phyloP scores from a whole-genome alignment of 176 grass and related monocot species.

The Poa annua region DNA sequence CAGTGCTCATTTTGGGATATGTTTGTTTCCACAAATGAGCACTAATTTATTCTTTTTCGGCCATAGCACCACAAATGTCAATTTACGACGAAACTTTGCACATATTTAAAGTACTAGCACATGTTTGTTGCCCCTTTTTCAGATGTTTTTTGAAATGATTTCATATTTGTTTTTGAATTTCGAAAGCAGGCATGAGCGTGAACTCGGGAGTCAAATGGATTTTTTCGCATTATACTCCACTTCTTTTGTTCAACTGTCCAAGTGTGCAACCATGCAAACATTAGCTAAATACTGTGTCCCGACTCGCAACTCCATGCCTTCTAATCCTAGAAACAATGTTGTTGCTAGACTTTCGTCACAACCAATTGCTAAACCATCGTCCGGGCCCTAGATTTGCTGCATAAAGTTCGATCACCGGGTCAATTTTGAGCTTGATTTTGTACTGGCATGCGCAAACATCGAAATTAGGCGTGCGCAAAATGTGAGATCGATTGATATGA shows the following conservation, averaged over 20 bases:
- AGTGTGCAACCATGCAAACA: background rate
- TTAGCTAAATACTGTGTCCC: background rate
- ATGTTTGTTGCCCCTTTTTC: too few relatives aligned
- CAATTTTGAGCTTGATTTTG: background rate
- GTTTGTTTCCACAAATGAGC: too few relatives aligned
- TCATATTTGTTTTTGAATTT: too few relatives aligned
- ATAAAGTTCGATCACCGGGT: background rate
- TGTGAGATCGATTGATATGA: background rate
- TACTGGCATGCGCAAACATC: background rate
- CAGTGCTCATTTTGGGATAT: too few relatives aligned
- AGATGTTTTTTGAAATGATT: too few relatives aligned
- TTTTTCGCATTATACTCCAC: background rate
- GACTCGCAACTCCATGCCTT: background rate
- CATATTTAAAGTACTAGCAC: too few relatives aligned
- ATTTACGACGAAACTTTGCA: too few relatives aligned
- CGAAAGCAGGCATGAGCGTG: too few relatives aligned
- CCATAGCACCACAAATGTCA: too few relatives aligned
- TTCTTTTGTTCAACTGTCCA: background rate
- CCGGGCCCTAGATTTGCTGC: too few relatives aligned
- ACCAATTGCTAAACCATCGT: background rate
- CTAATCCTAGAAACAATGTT: background rate
- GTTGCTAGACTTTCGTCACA: background rate
- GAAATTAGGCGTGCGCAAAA: background rate
- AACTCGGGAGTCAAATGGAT: too few relatives aligned
- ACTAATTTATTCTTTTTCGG: too few relatives aligned